These are phyloP conservation scores for Alternaria ethzedia DNA, from an alignment of 2,329 filamentous ascomycete species.

Conservation along the genomic window DNA sequence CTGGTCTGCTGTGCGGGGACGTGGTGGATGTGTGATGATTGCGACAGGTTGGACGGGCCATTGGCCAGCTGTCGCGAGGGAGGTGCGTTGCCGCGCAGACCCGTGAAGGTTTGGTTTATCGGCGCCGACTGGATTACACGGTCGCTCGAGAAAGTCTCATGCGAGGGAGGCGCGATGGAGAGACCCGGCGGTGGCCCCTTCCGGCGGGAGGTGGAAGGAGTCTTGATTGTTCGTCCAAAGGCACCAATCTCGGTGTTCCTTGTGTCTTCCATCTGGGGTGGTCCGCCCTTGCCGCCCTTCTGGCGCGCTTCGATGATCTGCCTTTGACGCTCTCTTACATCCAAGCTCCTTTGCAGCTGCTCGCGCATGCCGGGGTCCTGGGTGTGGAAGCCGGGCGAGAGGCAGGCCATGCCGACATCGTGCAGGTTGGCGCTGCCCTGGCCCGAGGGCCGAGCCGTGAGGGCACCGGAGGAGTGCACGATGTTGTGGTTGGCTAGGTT, in stretches of 20 bases:
- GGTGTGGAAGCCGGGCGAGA: constrained; percentile 94
- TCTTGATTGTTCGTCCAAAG: constrained; percentile 62
- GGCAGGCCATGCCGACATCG: constrained; percentile 89
- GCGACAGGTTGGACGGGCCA: constrained; percentile 81
- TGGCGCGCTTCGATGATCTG: constrained; percentile 94
- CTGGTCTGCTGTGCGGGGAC: constrained; percentile 85
- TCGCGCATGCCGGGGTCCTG: constrained; percentile 97
- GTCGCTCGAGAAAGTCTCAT: constrained; percentile 90
- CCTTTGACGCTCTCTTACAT: constrained; percentile 90
- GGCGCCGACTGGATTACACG: constrained; percentile 96
- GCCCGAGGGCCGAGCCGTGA: constrained; percentile 71
- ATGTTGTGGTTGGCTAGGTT: constrained; percentile 69
- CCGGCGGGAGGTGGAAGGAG: constrained; percentile 74
- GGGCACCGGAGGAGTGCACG: constrained; percentile 51
- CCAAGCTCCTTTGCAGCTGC: constrained; percentile 91
- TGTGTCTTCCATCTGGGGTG: constrained; percentile 36
- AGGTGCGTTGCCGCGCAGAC: constrained; percentile 69
- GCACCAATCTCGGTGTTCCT: constrained; percentile 48
- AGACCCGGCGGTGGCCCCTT: constrained; percentile 83
- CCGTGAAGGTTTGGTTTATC: constrained; percentile 92
- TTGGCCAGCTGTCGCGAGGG: constrained; percentile 79
- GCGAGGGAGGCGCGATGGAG: constrained; percentile 92
- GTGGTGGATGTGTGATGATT: constrained; percentile 89
- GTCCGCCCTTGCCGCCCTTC: constrained; percentile 69
- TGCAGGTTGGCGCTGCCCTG: constrained; percentile 80